Conservation (phyloP, 2,329 filamentous ascomycete species). For the Decorospora gaudefroyi region DNA sequence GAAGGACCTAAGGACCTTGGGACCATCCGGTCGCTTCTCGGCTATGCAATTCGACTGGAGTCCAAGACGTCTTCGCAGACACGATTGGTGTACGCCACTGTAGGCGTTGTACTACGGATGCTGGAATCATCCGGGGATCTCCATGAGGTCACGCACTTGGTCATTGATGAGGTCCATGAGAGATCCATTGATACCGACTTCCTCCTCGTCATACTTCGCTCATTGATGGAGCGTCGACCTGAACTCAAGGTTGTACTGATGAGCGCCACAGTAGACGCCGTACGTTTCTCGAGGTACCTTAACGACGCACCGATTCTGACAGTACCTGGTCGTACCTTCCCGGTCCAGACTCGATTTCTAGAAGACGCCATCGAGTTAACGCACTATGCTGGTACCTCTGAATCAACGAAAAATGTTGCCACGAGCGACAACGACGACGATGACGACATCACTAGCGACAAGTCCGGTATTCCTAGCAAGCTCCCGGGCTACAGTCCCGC, state of each 20-base stretch:
- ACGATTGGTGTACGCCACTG: constrained; percentile 83
- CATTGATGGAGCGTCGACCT: constrained; percentile 73
- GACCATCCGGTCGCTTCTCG: constrained; percentile 80
- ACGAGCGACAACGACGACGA: constrained; percentile 54
- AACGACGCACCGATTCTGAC: constrained; percentile 83
- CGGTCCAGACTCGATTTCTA: constrained; percentile 82
- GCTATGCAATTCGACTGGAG: constrained; percentile 92
- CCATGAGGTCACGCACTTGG: constrained; percentile 85
- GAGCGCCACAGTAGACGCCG: constrained; percentile 95
- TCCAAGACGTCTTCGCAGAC: constrained; percentile 82
- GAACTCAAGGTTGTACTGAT: constrained; percentile 93
- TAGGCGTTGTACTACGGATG: constrained; percentile 96
- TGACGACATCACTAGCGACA: constrained; percentile 54
- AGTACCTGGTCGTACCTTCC: constrained; percentile 91
- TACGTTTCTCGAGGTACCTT: constrained; percentile 87
- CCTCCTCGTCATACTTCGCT: constrained; percentile 85
- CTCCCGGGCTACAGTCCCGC: constrained; percentile 74
- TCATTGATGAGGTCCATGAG: constrained; percentile 98
- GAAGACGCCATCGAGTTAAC: constrained; percentile 93
- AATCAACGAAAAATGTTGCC: constrained; percentile 57
- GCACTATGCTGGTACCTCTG: constrained; percentile 60
- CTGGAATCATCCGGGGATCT: constrained; percentile 86
- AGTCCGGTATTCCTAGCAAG: constrained; percentile 64
- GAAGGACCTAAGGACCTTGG: constrained; percentile 82
- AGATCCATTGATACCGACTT: constrained; percentile 92